Base-by-base conservation (phyloP, 179 eudicot species). In the Beta macrorhiza region DNA sequence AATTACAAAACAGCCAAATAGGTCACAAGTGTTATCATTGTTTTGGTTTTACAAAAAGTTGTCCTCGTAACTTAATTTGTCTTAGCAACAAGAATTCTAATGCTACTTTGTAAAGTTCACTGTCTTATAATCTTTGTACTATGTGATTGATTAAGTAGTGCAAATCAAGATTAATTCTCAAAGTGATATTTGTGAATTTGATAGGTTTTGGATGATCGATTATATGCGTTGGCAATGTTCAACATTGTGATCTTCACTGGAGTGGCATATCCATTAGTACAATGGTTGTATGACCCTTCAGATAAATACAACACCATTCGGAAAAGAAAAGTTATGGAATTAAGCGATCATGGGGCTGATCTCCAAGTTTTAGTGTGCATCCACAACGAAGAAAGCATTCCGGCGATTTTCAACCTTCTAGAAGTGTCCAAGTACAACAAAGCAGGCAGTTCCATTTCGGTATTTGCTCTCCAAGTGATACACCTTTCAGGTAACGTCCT, bases 381-480 rank as follows among this genome's bases (percentile, higher is more conserved):
- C 52, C 78, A 75, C 65, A 75, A 75, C 9, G 78, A 75, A 75
- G 78, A 75, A 12, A 75, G 29, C 52, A 75, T 75, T 51, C 47
- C 67, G 0, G 78, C 78, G 14, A 57, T 75, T 4, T 57, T 75
- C 17, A 57, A 75, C 67, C 17, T 75, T 5, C 17, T 75, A 57
- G 67, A 75, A 16, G 52, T 75, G 5, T 57, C 78, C 16, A 57
- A 57, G 51, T 75, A 22, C 8, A 42, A 37, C n/a, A 15, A 59
- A 42, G 5, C 19, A 12, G 29, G 47, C 3, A 67, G 53, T 16
- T 57, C 78, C 0, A 75, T 75, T 7, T 61, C 78, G 13, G 78
- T 75, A 9, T 75, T 75, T 57, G 78, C 63, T 4, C 78, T 75
- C 29, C 78, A 75, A 58, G 53, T 75, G 16, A 84, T 86, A 19